Percentiles rank a stretch among this genome's conserved stretches.
Evolutionary conservation across 805 yeast species (phyloP).

Genomic region (Lipomyces chichibuensis): DNA sequence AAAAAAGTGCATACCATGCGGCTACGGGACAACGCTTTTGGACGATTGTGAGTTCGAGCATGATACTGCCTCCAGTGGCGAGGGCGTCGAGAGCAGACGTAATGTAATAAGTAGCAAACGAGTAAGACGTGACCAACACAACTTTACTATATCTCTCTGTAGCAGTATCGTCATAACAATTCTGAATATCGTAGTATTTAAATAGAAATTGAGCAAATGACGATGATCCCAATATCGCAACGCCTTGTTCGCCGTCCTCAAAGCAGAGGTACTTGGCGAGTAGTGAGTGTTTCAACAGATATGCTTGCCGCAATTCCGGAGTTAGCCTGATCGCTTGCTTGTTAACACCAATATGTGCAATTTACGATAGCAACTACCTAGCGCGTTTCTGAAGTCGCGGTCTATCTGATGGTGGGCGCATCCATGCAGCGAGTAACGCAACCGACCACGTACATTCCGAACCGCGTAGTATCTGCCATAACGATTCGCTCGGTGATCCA

Average conservation of each 20-base stretch:
- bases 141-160: background rate
- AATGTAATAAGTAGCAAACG: background rate
- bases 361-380: background rate
- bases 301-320: slow-evolving; percentile 8
- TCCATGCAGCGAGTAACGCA: background rate
- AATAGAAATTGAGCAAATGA: slow-evolving; percentile 1
- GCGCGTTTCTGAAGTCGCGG: background rate
- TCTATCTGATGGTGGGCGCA: background rate
- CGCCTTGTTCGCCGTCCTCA: background rate
- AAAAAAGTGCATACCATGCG: slow-evolving; percentile 1
- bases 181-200: slow-evolving; percentile 1
- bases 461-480: slow-evolving; percentile 4
- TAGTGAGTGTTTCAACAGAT: background rate
- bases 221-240: slow-evolving; percentile 1
- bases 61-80: background rate
- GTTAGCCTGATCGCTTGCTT: background rate
- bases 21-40: background rate
- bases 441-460: slow-evolving; percentile 11
- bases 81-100: background rate
- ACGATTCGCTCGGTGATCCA: slow-evolving; percentile 1
- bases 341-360: background rate
- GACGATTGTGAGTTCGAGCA: slow-evolving; percentile 3
- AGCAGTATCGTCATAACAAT: background rate
- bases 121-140: background rate
- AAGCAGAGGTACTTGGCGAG: background rate